Evolutionary conservation across 73 alveolate species (phyloP), one percentile per base, ranked within the genome.

Genomic region (Paramecium biaurelia): DNA sequence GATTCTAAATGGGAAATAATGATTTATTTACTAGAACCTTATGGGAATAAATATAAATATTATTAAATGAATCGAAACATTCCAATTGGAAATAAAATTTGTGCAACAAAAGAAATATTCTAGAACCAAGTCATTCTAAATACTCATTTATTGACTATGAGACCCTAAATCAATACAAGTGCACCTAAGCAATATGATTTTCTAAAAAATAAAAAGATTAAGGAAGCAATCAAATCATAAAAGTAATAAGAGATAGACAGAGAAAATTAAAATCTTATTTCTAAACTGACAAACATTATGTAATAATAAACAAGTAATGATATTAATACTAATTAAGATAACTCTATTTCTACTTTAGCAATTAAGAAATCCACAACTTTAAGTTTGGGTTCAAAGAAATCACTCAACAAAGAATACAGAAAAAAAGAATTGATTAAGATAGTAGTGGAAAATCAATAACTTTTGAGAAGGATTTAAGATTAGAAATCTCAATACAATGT

Each of bases 151-250:
- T 11, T 12, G 38, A 35, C 87, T 11, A 74, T 74, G 87, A 74
- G 58, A 74, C 58, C 87, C 5, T 38, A 74, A 74, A 38, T 74
- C 38, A 43, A 74, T 18, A 74, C 41, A 6, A 74, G 87, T 15
- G 67, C 87, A 1, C 87, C 87, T 35, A 74, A 74, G 18, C n/a
- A 74, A 74, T 74, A 74, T 74, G 87, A 74, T 14, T 74, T 74
- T 74, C 87, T 74, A 8, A 74, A 74, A 74, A 74, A 74, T 14
- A 74, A 74, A 30, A 74, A 74, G 18, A 74, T 74, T 10, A 74
- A 74, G n/a, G 87, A 74, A 34, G 87, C 87, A 3, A 30, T 30
- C 56, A 74, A 74, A 18, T 35, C 41, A 21, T n/a, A 74, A 43
- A 74, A 74, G 26, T 18, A 74, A 35, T 74, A 35, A 35, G 87